These are phyloP conservation scores for Amanita rubescens DNA, from an alignment of 768 basidiomycete species.

Conservation along the genomic window DNA sequence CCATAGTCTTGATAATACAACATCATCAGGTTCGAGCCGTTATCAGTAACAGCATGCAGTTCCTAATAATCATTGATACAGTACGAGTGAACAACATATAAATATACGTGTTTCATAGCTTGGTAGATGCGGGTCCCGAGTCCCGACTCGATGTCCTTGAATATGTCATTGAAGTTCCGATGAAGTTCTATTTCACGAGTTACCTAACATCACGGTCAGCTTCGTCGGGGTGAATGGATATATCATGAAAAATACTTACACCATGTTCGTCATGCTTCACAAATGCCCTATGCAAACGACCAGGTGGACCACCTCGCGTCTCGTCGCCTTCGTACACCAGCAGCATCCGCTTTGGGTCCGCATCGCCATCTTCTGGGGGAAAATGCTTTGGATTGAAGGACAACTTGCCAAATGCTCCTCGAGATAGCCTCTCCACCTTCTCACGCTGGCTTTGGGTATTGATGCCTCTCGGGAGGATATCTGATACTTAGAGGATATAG, in stretches of 20 bases:
- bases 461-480: slow-evolving; percentile 35
- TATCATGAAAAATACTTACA: slow-evolving; percentile 29
- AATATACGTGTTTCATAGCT: background rate
- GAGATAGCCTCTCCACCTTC: slow-evolving; percentile 38
- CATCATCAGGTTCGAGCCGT: too few species aligned
- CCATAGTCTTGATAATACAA: too few species aligned
- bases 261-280: slow-evolving; percentile 41
- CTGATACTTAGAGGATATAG: slow-evolving; percentile 55
- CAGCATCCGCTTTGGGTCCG: slow-evolving; percentile 36
- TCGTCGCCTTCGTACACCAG: slow-evolving; percentile 70
- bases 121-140: background rate
- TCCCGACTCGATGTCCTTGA: slow-evolving; percentile 37
- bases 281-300: slow-evolving; percentile 53
- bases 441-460: slow-evolving; percentile 40
- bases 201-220: slow-evolving; percentile 26
- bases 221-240: background rate
- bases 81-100: too few species aligned
- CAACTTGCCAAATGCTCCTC: slow-evolving; percentile 53
- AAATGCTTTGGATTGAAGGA: slow-evolving; percentile 44
- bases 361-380: slow-evolving; percentile 28
- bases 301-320: slow-evolving; percentile 49
- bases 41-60: too few species aligned
- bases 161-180: slow-evolving; percentile 65
- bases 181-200: slow-evolving; percentile 44
- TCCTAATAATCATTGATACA: too few species aligned